Percentiles rank a stretch among this genome's conserved stretches.
Evolutionary conservation across 495 filamentous ascomycete genomes (phyloP).

Genomic region (Lasiosphaeris hirsuta): DNA sequence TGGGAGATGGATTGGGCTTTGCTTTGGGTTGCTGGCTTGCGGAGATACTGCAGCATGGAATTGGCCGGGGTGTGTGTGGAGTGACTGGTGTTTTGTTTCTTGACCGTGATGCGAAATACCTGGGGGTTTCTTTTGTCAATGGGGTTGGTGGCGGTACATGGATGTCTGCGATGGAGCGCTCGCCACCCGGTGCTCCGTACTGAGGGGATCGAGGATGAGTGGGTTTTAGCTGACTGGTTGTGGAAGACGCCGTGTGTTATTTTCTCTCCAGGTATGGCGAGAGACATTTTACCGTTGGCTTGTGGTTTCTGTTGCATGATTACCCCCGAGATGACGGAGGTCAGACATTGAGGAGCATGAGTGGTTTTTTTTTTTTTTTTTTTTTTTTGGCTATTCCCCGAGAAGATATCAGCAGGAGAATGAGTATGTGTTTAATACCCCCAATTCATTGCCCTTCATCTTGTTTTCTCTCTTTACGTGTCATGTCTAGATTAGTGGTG

Average conservation of each 20-base stretch:
- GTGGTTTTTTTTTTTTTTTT: slow-evolving; percentile 4
- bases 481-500: not conserved
- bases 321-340: not conserved
- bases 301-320: slow-evolving; percentile 1
- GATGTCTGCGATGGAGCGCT: not conserved
- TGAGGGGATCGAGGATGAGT: too few species aligned
- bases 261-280: too few species aligned
- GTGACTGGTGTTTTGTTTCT: not conserved
- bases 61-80: not conserved
- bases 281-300: not conserved
- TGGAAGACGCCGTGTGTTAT: too few species aligned
- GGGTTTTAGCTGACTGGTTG: too few species aligned
- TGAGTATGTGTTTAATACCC: slow-evolving; percentile 4
- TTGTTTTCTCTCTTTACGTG: not conserved
- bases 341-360: not conserved
- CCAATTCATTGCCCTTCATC: not conserved
- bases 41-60: not conserved
- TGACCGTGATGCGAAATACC: not conserved
- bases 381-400: not conserved
- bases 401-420: not conserved
- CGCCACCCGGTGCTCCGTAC: too few species aligned
- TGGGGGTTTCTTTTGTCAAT: slow-evolving; percentile 1
- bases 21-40: too few species aligned
- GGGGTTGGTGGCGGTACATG: not conserved
- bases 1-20: too few species aligned